Base-by-base conservation (phyloP, 2,329 filamentous ascomycete genomes). In the Coniochaeta sp. region DNA sequence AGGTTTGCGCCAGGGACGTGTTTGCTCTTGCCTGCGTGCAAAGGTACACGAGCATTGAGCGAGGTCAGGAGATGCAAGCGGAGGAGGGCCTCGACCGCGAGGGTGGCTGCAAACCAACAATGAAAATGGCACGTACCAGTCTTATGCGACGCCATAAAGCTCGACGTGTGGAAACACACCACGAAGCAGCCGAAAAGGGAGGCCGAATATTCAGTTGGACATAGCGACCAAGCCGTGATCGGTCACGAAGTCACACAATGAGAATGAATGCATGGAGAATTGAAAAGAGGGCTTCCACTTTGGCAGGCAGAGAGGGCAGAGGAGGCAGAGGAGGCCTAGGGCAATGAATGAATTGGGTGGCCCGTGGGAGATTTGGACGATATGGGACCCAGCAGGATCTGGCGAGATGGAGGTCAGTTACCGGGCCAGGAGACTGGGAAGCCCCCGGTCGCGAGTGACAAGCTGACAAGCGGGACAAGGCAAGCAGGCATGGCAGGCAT, bases 71-170 rank as follows among this genome's bases (percentile, higher is more conserved):
- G 19, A 47, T 12, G 47, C 5, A 12, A 14, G 44, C 6, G 28
- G 12, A 9, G 19, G 22, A 52, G 24, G 24, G 47, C 31, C 47
- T 52, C 47, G 47, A 26, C 47, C 47, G 47, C 26, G 22, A 31
- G 26, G 11, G 2, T 22, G 31, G 24, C 22, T 16, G 24, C 24
- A 31, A 28, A 31, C 47, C 26, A 28, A 52, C 47, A 57, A 22
- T 36, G n/a, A n/a, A 36, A 38, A 36, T 22, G 28, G 28, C 36
- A 58, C 56, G 22, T 58, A 58, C 56, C 34, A 19, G 38, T 43
- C 22, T 44, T 44, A 58, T 40, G 33, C 24, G 56, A 44, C 56
- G 56, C 56, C 56, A 58, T 58, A 58, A 43, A 58, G 56, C 22
- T 58, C 11, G 34, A 57, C 54, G 33, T 36, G 31, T 26, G 54